Conservation (phyloP, 2,329 filamentous ascomycete species). For the Fusarium nisikadoi region DNA sequence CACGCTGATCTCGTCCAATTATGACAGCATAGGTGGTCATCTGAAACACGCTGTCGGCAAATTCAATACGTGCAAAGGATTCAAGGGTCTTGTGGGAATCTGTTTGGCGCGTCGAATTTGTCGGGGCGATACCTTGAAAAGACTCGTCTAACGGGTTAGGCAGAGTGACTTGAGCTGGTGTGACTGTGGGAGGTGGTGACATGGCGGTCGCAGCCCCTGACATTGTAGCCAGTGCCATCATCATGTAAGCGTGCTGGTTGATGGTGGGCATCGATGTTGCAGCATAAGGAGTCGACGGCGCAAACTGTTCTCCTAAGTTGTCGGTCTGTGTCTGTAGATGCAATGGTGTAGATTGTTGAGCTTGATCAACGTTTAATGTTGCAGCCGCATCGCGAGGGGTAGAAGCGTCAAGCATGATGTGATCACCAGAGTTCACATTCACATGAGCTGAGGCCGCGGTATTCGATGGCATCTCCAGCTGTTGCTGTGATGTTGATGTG, state of each 20-base stretch:
- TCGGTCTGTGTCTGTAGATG: slow-evolving; percentile 30
- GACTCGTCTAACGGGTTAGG: slow-evolving; percentile 51
- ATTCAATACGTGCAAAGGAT: slow-evolving; percentile 71
- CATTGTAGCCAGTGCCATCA: slow-evolving; percentile 58
- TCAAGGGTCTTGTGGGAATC: slow-evolving; percentile 58
- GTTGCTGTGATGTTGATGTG: slow-evolving; percentile 27
- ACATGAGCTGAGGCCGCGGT: slow-evolving; percentile 16
- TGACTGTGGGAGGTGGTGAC: slow-evolving; percentile 57
- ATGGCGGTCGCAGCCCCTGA: slow-evolving; percentile 51
- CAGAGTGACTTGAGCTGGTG: slow-evolving; percentile 58
- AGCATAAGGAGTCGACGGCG: slow-evolving; percentile 50
- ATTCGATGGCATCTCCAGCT: slow-evolving; percentile 32
- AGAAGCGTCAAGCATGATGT: slow-evolving; percentile 39
- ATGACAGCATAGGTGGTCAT: slow-evolving; percentile 80
- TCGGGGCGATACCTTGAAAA: slow-evolving; percentile 44
- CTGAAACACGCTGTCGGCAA: slow-evolving; percentile 80
- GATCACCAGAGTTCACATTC: slow-evolving; percentile 31
- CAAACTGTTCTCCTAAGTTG: slow-evolving; percentile 42
- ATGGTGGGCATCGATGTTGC: slow-evolving; percentile 47
- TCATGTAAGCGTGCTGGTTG: slow-evolving; percentile 56
- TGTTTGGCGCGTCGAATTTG: slow-evolving; percentile 49
- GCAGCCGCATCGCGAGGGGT: slow-evolving; percentile 8
- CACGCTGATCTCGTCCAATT: slow-evolving; percentile 75
- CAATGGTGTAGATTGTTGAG: slow-evolving; percentile 37
- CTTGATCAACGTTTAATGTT: slow-evolving; percentile 14